Conservation (phyloP, 768 basidiomycete species). For the Gyrodon lividus region DNA sequence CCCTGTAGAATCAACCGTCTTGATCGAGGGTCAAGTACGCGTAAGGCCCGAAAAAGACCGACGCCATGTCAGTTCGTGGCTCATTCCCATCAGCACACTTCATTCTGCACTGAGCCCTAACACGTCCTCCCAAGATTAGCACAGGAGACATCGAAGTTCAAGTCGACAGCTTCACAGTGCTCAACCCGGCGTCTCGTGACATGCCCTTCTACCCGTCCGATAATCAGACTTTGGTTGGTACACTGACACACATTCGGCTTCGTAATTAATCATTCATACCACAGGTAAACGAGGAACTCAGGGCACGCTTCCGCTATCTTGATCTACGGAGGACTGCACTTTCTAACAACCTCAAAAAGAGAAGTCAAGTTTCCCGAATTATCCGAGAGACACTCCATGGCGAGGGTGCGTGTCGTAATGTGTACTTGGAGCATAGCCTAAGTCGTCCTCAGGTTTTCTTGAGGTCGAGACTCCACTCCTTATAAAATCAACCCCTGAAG, state of each 20-base stretch:
- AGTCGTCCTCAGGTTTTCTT: conserved; percentile 61
- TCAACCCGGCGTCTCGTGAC: conserved; percentile 71
- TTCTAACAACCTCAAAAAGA: conserved; percentile 74
- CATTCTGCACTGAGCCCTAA: conserved; percentile 6
- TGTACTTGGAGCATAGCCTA: conserved; percentile 7
- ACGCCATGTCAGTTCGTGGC: conserved; percentile 49
- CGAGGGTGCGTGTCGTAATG: conserved; percentile 49
- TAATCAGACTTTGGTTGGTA: conserved; percentile 67
- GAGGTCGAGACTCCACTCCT: conserved; percentile 94
- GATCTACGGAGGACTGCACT: conserved; percentile 80
- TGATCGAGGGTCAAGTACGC: conserved; percentile 72
- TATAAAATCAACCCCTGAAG: conserved; percentile 90
- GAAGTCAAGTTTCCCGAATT: conserved; percentile 79
- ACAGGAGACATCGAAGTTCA: conserved; percentile 81
- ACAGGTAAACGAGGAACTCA: conserved; percentile 83
- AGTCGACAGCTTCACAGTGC: conserved; percentile 63
- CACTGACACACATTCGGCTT: background rate
- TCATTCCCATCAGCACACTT: conserved; percentile 1
- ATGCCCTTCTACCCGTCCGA: conserved; percentile 89
- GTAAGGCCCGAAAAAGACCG: conserved; percentile 60
- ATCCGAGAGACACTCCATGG: conserved; percentile 72
- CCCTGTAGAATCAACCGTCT: conserved; percentile 76
- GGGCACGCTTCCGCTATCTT: conserved; percentile 82
- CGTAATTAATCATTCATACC: conserved; percentile 2
- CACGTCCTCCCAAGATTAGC: conserved; percentile 41